Evolutionary conservation across 2,329 filamentous ascomycete species (phyloP), one percentile per base, ranked within the genome.

Genomic region (Colletotrichum tropicicola): DNA sequence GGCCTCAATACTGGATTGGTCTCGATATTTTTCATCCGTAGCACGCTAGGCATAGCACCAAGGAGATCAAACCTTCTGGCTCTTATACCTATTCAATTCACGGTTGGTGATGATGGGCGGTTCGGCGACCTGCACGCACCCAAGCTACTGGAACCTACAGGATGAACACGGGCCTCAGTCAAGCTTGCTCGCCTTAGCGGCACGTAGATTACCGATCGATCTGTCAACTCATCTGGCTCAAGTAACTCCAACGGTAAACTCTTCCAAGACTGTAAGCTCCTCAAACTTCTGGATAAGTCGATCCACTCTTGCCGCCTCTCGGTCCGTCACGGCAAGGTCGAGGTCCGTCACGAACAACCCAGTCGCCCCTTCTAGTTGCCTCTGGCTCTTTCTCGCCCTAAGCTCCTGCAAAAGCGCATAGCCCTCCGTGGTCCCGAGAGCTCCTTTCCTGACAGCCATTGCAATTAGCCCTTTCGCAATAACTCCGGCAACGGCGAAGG

Each of bases 391-490:
- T 15, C 70, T 69, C 17, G 71, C 71, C 19, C 44, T 54, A 6
- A 79, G 68, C 9, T 76, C 70, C 4, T 66, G 53, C 56, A 79
- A 68, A 30, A 80, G 71, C 5, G 61, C 66, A 13, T 71, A 71
- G 0, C 77, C 76, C 21, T 73, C 71, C 2, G 41, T 48, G 8
- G 67, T 71, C 4, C 73, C 66, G 55, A 80, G 74, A 51, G 73
- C 66, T 0, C 72, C 73, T 28, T 76, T 71, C 8, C 74, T 68
- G 25, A 81, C 66, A 4, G 72, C 72, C 75, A 81, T 76, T 2
- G 76, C 73, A 3, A 81, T 66, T 6, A 81, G 62, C 5, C 75
- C 75, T 13, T 71, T 71, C 3, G 70, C 71, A n/a, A 79, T 76
- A 2, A 73, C 68, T 39, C 76, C 73, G 9, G 77, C 74, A 5